Conservation (phyloP, 495 filamentous ascomycete species). For the Daldinia decipiens region DNA sequence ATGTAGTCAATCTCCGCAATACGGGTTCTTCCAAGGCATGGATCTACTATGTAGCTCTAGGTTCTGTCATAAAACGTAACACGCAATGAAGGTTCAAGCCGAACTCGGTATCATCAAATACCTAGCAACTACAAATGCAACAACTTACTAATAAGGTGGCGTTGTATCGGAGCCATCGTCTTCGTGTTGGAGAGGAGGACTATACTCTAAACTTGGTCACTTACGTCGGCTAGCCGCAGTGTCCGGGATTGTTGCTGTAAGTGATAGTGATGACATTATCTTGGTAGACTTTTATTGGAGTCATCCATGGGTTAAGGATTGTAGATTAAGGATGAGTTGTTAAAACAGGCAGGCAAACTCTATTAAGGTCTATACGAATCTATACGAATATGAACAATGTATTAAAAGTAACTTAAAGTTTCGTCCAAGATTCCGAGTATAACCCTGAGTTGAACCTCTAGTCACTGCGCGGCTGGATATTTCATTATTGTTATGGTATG, state of each 20-base stretch:
- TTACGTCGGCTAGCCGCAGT: neutral
- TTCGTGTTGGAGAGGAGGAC: neutral
- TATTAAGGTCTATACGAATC: neutral
- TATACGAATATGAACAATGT: neutral
- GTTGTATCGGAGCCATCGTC: neutral
- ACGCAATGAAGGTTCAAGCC: constrained; percentile 28
- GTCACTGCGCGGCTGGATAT: neutral
- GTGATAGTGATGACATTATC: neutral
- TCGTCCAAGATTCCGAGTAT: neutral
- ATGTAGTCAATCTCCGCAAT: neutral
- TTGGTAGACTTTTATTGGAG: neutral
- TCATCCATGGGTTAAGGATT: neutral
- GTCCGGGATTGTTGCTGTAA: neutral
- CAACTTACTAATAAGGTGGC: neutral
- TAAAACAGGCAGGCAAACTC: neutral
- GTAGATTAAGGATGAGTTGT: neutral
- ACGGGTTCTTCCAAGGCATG: neutral
- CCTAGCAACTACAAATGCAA: constrained; percentile 3
- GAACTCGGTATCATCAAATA: constrained; percentile 3
- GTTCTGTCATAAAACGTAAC: constrained; percentile 25
- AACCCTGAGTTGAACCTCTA: neutral
- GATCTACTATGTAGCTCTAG: neutral
- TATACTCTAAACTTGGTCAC: neutral
- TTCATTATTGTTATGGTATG: neutral
- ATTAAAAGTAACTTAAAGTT: neutral